A percentile compares a stretch with the other conserved stretches of the same genome.
These are phyloP conservation scores for Sporobolus alterniflorus DNA, from an alignment of 202 grass and related monocot species.

Conservation along the genomic window DNA sequence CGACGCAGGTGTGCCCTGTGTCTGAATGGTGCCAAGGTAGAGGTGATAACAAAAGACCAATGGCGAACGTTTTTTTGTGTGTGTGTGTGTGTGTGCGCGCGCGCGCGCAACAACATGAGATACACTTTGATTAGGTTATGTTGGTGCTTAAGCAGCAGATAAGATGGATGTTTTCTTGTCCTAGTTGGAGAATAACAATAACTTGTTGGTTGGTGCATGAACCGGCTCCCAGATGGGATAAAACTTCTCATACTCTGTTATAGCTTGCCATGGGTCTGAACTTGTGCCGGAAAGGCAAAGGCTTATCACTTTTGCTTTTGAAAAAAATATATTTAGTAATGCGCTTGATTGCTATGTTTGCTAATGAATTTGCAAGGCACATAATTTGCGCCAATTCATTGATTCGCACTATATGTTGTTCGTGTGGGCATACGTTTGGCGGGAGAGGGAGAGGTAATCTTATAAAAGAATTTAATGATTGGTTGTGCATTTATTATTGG, in stretches of 20 bases:
- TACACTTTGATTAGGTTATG: background rate
- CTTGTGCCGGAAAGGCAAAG: background rate
- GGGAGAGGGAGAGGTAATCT: constrained; percentile 13
- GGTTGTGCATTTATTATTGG: constrained; percentile 41
- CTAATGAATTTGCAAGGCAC: background rate
- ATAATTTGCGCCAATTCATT: constrained; percentile 2
- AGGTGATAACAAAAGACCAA: constrained; percentile 31
- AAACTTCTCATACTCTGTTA: background rate
- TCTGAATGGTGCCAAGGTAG: background rate
- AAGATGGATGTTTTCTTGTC: constrained; percentile 15
- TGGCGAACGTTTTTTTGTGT: background rate
- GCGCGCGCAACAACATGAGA: background rate
- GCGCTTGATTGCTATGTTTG: background rate
- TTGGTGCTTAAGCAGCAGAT: constrained; percentile 1
- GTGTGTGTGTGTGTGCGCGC: too few species aligned
- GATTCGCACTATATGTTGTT: background rate
- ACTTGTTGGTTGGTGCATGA: constrained; percentile 26
- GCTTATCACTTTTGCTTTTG: constrained; percentile 2
- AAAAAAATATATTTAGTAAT: background rate
- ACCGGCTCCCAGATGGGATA: background rate
- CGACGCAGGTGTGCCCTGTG: too few species aligned
- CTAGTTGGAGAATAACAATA: background rate
- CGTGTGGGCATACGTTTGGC: constrained; percentile 8
- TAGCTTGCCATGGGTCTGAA: background rate
- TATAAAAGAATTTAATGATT: constrained; percentile 33